phyloP scores from a whole-genome alignment of 352 stramenopile species.

The Hyaloperonospora brassicae region DNA sequence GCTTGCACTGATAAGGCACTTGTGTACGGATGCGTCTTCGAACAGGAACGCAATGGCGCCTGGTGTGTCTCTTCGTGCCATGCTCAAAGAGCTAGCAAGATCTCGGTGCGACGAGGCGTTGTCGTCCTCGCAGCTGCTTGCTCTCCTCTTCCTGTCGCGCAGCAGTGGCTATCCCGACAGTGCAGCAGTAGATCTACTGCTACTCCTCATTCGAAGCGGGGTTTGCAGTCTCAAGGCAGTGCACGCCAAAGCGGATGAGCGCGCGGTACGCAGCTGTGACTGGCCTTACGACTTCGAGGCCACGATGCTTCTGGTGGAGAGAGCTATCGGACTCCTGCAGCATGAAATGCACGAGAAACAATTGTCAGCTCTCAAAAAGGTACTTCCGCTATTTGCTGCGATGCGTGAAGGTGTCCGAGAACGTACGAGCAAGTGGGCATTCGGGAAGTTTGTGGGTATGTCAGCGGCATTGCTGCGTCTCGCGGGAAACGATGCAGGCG shows the following conservation, averaged over 20 bases:
- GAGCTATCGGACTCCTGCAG: conserved; percentile 11
- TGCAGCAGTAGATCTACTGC: conserved; percentile 8
- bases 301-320: conserved; percentile 18
- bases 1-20: conserved; percentile 17
- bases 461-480: conserved; percentile 30
- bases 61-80: conserved; percentile 1
- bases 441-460: conserved; percentile 30
- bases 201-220: conserved; percentile 19
- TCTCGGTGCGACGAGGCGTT: conserved; percentile 18
- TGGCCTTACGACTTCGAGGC: conserved; percentile 7
- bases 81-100: conserved; percentile 25
- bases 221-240: conserved; percentile 13
- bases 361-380: conserved; percentile 9
- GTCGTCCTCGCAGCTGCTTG: conserved; percentile 29
- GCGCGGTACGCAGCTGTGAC: neutral
- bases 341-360: conserved; percentile 10
- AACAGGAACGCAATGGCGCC: conserved; percentile 1
- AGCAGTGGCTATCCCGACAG: conserved; percentile 3
- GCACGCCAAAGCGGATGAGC: conserved; percentile 1
- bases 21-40: conserved; percentile 8
- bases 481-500: conserved; percentile 10
- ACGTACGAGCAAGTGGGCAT: conserved; percentile 10
- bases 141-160: conserved; percentile 31
- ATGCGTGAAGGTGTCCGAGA: conserved; percentile 17
- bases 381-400: conserved; percentile 20